Evolutionary conservation across 2,329 filamentous ascomycete species (phyloP), one percentile per base, ranked within the genome.

Genomic region (Stagonosporopsis rhizophila): DNA sequence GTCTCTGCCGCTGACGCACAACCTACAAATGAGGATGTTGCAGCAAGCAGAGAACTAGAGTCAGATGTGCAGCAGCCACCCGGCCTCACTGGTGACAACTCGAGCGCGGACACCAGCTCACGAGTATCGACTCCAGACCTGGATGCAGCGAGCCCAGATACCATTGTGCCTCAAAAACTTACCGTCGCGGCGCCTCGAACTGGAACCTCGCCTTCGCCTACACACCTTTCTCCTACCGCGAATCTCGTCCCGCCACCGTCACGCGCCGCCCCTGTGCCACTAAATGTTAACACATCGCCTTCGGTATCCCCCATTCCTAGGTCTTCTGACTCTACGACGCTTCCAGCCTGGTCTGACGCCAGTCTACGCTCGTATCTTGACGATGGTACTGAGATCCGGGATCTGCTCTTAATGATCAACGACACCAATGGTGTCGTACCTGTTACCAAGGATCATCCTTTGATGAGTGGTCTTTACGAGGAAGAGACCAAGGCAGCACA

Each of bases 361-460:
- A 91, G 87, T 66, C 84, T 99, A 25, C 87, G 92, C 57, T 89
- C 90, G 14, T 99, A 97, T 77, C 89, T 98, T 68, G 94, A 98
- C 64, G 92, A 95, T 65, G 87, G 91, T 58, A 88, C 88, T 30
- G 92, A 96, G 61, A 92, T 99, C 64, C 87, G 91, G 46, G 94
- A 99, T 73, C 85, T 98, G 72, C 83, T 98, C 47, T 85, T 93
- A 34, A 90, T 99, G 58, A 92, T 99, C 25, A 93, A 96, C 72
- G 93, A 98, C 77, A 96, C 93, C 74, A 90, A 87, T 14, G 90
- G 93, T 56, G 87, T 96, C 15, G 84, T 87, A 38, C 90, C 92
- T 17, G 90, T 89, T 7, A 86, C 89, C 1, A 84, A 85, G n/a
- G 91, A 96, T 54, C 93, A 98, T 74, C 94, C 94, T 0, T 83